A percentile compares a stretch with the other conserved stretches of the same genome.
Conservation (phyloP, 495 filamentous ascomycete species). For the Cudoniella acicularis region DNA sequence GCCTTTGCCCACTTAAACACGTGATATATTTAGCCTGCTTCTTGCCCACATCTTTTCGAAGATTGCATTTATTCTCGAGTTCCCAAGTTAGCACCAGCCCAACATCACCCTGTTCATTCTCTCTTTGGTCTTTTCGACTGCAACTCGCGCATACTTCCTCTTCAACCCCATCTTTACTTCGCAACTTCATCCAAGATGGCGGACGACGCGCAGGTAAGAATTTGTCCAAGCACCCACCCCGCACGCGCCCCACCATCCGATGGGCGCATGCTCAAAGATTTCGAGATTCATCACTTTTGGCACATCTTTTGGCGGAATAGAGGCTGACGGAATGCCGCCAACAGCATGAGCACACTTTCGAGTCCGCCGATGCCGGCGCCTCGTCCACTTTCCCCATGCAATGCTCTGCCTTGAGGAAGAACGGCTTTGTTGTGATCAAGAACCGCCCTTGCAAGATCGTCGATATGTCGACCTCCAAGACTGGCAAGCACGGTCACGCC, state of each 20-base stretch:
- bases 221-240: slow-evolving; percentile 18
- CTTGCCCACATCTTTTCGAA: slow-evolving; percentile 6
- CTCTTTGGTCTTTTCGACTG: slow-evolving; percentile 14
- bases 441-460: slow-evolving; percentile 98
- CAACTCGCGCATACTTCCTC: slow-evolving; percentile 24
- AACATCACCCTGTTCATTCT: neutral
- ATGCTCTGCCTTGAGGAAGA: slow-evolving; percentile 99
- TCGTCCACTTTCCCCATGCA: slow-evolving; percentile 95
- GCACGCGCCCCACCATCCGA: slow-evolving; percentile 27
- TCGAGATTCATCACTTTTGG: slow-evolving; percentile 7
- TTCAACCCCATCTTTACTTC: slow-evolving; percentile 26
- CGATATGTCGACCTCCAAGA: slow-evolving; percentile 99
- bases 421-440: slow-evolving; percentile 97
- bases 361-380: slow-evolving; percentile 87
- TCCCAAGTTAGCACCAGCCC: slow-evolving; percentile 6
- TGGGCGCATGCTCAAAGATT: slow-evolving; percentile 20
- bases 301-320: slow-evolving; percentile 8
- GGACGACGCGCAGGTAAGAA: slow-evolving; percentile 57
- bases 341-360: slow-evolving; percentile 91
- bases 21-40: slow-evolving; percentile 8
- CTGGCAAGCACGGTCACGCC: slow-evolving; percentile 99
- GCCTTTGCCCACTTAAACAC: neutral
- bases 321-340: slow-evolving; percentile 14
- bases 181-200: slow-evolving; percentile 48
- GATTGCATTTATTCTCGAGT: slow-evolving; percentile 15